phyloP scores from a whole-genome alignment of 805 yeast species.

The Lipomyces orientalis region DNA sequence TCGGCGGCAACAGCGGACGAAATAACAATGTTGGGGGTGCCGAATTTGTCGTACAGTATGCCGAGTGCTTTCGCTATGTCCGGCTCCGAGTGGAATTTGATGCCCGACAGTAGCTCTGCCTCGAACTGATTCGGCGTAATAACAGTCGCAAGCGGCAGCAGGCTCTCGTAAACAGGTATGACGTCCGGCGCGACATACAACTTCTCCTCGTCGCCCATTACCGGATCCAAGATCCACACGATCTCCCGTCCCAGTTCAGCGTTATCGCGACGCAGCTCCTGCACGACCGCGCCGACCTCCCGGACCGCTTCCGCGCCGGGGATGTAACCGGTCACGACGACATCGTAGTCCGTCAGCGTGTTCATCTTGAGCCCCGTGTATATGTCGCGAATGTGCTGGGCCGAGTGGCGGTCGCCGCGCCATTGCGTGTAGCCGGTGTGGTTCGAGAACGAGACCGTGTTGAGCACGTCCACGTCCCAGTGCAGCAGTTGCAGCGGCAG shows the following conservation, averaged over 20 bases:
- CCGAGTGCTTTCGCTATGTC: constrained; percentile 23
- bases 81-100: constrained; percentile 48
- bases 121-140: constrained; percentile 94
- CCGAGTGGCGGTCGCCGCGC: constrained; percentile 58
- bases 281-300: constrained; percentile 54
- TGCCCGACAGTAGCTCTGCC: constrained; percentile 69
- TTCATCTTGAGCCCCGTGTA: constrained; percentile 61
- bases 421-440: constrained; percentile 69
- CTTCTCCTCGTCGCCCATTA: constrained; percentile 87
- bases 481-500: constrained; percentile 85
- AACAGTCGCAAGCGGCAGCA: constrained; percentile 55
- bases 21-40: constrained; percentile 66
- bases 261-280: constrained; percentile 43
- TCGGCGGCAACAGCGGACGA: constrained; percentile 57
- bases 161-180: constrained; percentile 62
- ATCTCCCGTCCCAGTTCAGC: constrained; percentile 32
- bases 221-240: constrained; percentile 83
- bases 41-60: constrained; percentile 43
- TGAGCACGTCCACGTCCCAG: constrained; percentile 91
- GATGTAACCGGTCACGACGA: constrained; percentile 78
- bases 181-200: constrained; percentile 68
- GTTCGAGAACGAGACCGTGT: constrained; percentile 87
- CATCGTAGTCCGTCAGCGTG: constrained; percentile 58
- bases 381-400: constrained; percentile 55
- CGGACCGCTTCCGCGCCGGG: constrained; percentile 65